These are phyloP conservation scores for Sarcodon sp. DNA, from an alignment of 768 basidiomycete species.

Conservation along the genomic window DNA sequence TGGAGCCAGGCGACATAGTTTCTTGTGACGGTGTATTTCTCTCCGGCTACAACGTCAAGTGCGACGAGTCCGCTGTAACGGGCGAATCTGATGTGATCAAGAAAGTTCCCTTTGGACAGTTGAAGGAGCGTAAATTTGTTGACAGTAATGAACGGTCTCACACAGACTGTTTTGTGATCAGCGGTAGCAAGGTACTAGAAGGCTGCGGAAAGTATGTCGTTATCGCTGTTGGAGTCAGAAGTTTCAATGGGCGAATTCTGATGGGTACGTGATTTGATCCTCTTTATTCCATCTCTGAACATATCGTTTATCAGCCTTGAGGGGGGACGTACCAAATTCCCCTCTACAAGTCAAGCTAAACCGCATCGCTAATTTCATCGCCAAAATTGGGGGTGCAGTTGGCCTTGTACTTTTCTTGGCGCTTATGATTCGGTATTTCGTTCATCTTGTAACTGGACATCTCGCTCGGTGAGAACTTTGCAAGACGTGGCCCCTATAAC, in stretches of 20 bases:
- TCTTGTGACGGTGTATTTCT: constrained; percentile 96
- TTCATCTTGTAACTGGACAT: constrained; percentile 55
- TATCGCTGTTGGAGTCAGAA: constrained; percentile 83
- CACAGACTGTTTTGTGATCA: constrained; percentile 84
- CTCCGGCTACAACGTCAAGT: constrained; percentile 83
- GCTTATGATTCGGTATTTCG: constrained; percentile 92
- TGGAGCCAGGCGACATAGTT: constrained; percentile 93
- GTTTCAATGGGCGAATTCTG: constrained; percentile 96
- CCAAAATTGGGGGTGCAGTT: constrained; percentile 74
- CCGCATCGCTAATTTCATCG: constrained; percentile 86
- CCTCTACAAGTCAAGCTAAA: constrained; percentile 94
- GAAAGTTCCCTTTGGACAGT: constrained; percentile 75
- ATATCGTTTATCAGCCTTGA: constrained; percentile 44
- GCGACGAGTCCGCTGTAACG: constrained; percentile 93
- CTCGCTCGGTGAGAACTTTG: constrained; percentile 38
- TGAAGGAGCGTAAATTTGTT: constrained; percentile 19
- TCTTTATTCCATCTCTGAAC: not conserved
- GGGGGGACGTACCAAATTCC: constrained; percentile 77
- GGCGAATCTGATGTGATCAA: constrained; percentile 95
- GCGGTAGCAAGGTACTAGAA: constrained; percentile 87
- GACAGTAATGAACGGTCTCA: constrained; percentile 31
- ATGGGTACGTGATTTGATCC: constrained; percentile 54
- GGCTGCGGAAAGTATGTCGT: constrained; percentile 91
- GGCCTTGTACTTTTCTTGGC: constrained; percentile 72
- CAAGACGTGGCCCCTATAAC: not conserved